phyloP scores from a whole-genome alignment of 140 eudicot genomes.

The Oenanthe javanica region DNA sequence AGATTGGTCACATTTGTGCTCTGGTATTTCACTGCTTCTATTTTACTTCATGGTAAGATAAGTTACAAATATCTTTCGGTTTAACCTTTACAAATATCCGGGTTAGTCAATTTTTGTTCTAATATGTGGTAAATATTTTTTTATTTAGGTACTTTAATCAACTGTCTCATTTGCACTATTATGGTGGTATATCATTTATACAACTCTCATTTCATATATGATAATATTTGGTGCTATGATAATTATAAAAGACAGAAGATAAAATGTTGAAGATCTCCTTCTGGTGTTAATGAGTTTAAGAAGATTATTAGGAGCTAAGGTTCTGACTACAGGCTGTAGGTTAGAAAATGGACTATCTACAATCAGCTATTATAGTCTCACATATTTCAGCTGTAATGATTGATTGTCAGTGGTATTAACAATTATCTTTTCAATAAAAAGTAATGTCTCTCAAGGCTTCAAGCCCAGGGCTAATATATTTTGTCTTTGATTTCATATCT shows the following conservation, averaged over 20 bases:
- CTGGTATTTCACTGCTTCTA: constrained; percentile 42
- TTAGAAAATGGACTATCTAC: background rate
- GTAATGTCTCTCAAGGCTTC: background rate
- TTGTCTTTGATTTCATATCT: background rate
- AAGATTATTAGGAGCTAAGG: background rate
- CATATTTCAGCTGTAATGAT: background rate
- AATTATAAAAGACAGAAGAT: background rate
- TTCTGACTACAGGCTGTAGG: constrained; percentile 6
- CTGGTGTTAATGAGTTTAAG: background rate
- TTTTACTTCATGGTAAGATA: constrained; percentile 47
- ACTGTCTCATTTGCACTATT: background rate
- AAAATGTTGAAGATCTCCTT: background rate
- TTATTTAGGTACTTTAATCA: background rate
- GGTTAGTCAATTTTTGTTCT: background rate
- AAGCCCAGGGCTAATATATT: background rate
- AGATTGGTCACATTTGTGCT: constrained; percentile 39
- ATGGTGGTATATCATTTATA: background rate
- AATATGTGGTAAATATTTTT: background rate
- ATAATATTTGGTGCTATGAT: background rate
- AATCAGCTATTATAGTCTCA: background rate
- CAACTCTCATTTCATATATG: background rate
- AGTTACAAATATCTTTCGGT: background rate
- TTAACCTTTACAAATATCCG: background rate
- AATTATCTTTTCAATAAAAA: background rate
- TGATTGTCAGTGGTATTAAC: background rate